Conservation (phyloP, 495 filamentous ascomycete genomes). For the Acidomyces sp. region DNA sequence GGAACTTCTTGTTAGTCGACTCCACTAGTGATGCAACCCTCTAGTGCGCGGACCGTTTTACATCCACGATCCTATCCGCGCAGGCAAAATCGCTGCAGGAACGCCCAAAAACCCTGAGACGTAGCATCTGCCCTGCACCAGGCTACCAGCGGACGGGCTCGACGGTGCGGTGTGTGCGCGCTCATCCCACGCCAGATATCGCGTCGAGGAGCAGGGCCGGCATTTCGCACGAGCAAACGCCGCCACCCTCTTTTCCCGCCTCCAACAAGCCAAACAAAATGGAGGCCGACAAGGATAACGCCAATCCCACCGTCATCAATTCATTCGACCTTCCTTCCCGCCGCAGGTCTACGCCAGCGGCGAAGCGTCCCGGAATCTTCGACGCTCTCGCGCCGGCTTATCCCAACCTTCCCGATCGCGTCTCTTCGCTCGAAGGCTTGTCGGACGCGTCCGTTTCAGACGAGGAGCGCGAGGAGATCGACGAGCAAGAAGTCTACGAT, state of each 20-base stretch:
- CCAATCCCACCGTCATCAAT: constrained; percentile 86
- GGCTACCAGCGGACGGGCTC: no score
- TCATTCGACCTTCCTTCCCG: constrained; percentile 82
- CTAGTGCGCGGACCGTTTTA: no score
- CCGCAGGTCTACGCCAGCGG: constrained; percentile 33
- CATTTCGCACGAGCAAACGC: background rate
- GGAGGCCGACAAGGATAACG: constrained; percentile 59
- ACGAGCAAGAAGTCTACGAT: constrained; percentile 95
- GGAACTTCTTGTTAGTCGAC: no score
- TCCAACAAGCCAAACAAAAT: constrained; percentile 14
- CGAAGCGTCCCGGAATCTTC: constrained; percentile 37
- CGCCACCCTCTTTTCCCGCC: background rate
- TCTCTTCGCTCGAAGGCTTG: constrained; percentile 28
- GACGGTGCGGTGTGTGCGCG: no score
- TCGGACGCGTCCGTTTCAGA: constrained; percentile 35
- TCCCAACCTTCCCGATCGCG: constrained; percentile 42
- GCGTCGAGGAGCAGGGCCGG: background rate
- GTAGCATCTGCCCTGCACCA: no score
- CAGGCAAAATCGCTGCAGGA: no score
- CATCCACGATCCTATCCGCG: no score
- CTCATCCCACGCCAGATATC: background rate
- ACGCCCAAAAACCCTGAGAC: no score
- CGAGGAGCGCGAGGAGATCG: constrained; percentile 70
- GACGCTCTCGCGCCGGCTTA: constrained; percentile 32
- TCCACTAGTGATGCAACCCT: no score